These are phyloP conservation scores for Trametes villosa DNA, from an alignment of 768 basidiomycete species.

Conservation along the genomic window DNA sequence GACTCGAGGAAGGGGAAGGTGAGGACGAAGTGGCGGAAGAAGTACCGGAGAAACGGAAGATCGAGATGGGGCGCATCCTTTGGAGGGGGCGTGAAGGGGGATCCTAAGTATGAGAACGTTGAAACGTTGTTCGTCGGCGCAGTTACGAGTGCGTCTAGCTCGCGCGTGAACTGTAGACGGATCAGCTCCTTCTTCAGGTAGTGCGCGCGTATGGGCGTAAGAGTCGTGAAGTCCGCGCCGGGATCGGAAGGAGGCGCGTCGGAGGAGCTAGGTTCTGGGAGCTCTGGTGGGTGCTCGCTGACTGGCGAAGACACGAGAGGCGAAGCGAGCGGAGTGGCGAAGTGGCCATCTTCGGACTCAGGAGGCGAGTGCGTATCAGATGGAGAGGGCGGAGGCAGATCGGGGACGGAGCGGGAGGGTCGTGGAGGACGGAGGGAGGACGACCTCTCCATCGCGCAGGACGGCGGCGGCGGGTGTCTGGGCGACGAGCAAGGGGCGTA, in stretches of 20 bases:
- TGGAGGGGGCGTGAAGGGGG: constrained; percentile 79
- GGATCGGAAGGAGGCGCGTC: background rate
- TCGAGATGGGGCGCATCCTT: constrained; percentile 62
- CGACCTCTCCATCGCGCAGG: constrained; percentile 19
- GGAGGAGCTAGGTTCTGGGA: background rate
- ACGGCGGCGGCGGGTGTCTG: constrained; percentile 8
- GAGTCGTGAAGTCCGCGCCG: constrained; percentile 31
- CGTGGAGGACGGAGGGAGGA: constrained; percentile 16
- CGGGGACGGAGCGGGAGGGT: constrained; percentile 18
- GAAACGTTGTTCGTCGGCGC: constrained; percentile 53
- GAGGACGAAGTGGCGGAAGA: constrained; percentile 91
- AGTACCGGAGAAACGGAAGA: constrained; percentile 85
- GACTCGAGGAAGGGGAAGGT: constrained; percentile 94
- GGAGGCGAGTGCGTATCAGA: constrained; percentile 12
- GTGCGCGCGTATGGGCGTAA: constrained; percentile 91
- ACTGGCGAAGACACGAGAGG: constrained; percentile 16
- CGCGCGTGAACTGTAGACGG: constrained; percentile 80
- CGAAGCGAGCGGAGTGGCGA: constrained; percentile 26
- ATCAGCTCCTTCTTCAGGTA: constrained; percentile 98
- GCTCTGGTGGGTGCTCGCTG: constrained; percentile 4
- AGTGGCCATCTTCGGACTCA: constrained; percentile 16
- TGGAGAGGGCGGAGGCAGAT: constrained; percentile 7
- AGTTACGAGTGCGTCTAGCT: constrained; percentile 70
- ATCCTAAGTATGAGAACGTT: constrained; percentile 85
- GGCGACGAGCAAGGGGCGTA: constrained; percentile 5